Base-by-base conservation (phyloP, 305 asterid genomes). In the Euphrasia arctica region DNA sequence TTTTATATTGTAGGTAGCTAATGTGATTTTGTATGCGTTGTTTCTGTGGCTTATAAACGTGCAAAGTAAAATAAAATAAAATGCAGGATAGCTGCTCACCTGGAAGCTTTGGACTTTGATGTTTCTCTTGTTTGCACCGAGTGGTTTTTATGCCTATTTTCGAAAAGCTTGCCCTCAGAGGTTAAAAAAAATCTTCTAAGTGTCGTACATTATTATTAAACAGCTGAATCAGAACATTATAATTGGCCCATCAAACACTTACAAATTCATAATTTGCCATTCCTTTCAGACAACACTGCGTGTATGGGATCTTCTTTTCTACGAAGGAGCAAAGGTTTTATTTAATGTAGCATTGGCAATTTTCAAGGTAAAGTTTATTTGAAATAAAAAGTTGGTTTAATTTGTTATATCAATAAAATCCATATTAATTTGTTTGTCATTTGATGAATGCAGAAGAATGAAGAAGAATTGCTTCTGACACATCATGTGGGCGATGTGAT, bases 151-250 rank as follows among this genome's bases (percentile, higher is more conserved):
- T 93, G 99, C 81, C 88, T 93, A 54, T 93, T 85, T 77, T 85
- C 99, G 55, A 93, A 93, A 77, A 93, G 99, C 84, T 80, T 93
- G 80, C 99, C 99, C 15, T 88, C 99, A 0, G 99, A 93, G 99
- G 99, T 91, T 56, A 69, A 66, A 66, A 47, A 47, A 55, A 27
- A 14, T 22, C 12, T 39, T 65, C 29, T 32, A 56, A 15, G n/a
- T 66, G 31, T 22, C 57, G 36, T 63, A 2, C 39, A 18, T 39
- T 39, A 29, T 32, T 31, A 31, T 31, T n/a, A 48, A 13, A 36
- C 27, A 58, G 58, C 58, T 64, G 5, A 14, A 39, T 39, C 12
- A 8, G 45, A 39, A 39, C 9, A 7, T 8, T 39, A 39, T 3
- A 39, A 39, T 39, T 9, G 45, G 9, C 52, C 2, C 43, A 39